Conservation (phyloP, 805 yeast species). For the Wickerhamomyces subpelliculosus region DNA sequence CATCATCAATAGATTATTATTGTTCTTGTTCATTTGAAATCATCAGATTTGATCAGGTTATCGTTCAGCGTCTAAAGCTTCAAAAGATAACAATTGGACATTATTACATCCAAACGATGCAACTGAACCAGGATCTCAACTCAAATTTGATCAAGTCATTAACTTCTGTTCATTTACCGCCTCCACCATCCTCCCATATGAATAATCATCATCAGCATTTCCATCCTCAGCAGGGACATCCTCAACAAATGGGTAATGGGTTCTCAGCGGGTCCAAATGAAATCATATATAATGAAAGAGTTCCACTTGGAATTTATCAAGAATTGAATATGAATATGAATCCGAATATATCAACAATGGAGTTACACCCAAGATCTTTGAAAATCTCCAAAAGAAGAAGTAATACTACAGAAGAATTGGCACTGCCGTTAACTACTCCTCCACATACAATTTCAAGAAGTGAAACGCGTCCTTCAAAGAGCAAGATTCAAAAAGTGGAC, state of each 20-base stretch:
- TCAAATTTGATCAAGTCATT: slow-evolving; percentile 29
- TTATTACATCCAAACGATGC: too few relatives aligned
- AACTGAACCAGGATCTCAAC: slow-evolving; percentile 21
- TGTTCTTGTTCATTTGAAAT: too few relatives aligned
- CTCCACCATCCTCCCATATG: slow-evolving; percentile 26
- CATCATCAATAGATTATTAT: too few relatives aligned
- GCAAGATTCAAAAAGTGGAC: slow-evolving; percentile 7
- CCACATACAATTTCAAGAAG: slow-evolving; percentile 21
- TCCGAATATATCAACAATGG: too few relatives aligned
- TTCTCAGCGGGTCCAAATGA: neutral
- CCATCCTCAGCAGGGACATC: neutral
- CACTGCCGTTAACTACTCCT: slow-evolving; percentile 20
- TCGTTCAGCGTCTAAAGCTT: too few relatives aligned
- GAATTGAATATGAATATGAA: neutral
- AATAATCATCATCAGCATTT: neutral
- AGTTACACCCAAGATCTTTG: neutral
- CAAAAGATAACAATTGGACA: too few relatives aligned
- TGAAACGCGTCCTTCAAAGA: slow-evolving; percentile 8
- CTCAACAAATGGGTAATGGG: neutral
- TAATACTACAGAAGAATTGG: slow-evolving; percentile 7
- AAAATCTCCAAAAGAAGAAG: slow-evolving; percentile 6
- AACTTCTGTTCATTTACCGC: slow-evolving; percentile 34
- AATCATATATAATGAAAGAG: neutral
- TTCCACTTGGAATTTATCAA: neutral
- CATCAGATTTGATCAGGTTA: too few relatives aligned